Conservation (phyloP, 169 alveolate species). For the Perkinsus marinus region DNA sequence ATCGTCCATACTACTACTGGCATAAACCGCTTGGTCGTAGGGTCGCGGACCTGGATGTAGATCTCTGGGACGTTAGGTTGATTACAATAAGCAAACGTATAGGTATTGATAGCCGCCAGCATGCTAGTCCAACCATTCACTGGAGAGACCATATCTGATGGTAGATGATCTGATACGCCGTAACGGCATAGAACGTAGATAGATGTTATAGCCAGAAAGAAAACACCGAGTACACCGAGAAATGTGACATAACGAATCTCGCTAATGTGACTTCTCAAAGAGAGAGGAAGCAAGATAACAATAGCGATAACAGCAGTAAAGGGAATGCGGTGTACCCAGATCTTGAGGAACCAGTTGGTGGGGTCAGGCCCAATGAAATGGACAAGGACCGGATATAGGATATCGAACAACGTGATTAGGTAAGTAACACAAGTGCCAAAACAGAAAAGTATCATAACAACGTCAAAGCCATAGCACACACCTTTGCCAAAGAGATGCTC, state of each 20-base stretch:
- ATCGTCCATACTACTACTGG: neutral
- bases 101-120: neutral
- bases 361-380: neutral
- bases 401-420: neutral
- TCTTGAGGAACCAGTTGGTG: neutral
- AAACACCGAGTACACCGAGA: neutral
- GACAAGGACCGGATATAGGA: neutral
- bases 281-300: neutral
- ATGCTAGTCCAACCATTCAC: neutral
- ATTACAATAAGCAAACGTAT: neutral
- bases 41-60: neutral
- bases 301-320: neutral
- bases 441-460: neutral
- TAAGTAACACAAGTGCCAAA: neutral
- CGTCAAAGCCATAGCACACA: neutral
- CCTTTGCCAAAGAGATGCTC: neutral
- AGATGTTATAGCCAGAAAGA: neutral
- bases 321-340: neutral
- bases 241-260: neutral
- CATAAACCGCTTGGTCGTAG: neutral
- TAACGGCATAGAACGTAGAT: neutral
- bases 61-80: neutral
- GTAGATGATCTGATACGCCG: neutral
- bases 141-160: neutral
- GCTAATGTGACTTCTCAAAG: neutral